Percentiles rank a stretch among this genome's conserved stretches.
These are phyloP conservation scores for Vinca minor DNA, from an alignment of 257 asterid species.

Conservation along the genomic window DNA sequence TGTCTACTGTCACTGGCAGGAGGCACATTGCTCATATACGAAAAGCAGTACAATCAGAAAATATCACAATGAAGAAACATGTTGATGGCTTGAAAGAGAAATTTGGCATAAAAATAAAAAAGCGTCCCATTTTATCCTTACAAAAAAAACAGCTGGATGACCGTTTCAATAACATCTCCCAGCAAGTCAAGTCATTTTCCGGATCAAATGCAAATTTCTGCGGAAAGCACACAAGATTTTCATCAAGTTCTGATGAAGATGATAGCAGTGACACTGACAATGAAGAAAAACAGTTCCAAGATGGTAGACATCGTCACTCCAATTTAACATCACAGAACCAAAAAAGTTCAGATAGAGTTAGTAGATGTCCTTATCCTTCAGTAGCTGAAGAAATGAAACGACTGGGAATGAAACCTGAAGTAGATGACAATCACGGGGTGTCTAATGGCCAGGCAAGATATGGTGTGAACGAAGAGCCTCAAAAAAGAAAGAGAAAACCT, in stretches of 20 bases:
- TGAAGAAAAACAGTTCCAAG: conserved; percentile 29
- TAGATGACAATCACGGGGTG: conserved; percentile 17
- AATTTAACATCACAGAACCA: conserved; percentile 27
- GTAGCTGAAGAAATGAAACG: conserved; percentile 75
- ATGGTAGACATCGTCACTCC: conserved; percentile 19
- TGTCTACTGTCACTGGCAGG: conserved; percentile 38
- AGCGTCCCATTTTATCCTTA: conserved; percentile 44
- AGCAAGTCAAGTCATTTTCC: conserved; percentile 56
- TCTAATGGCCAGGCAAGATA: conserved; percentile 26
- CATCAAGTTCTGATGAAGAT: conserved; percentile 64
- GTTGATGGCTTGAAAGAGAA: conserved; percentile 32
- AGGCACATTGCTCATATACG: conserved; percentile 36
- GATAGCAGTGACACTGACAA: conserved; percentile 33
- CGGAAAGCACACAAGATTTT: conserved; percentile 62
- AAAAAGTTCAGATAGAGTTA: conserved; percentile 41
- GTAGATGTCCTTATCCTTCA: conserved; percentile 93
- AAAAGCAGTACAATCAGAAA: conserved; percentile 43
- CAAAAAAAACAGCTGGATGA: conserved; percentile 62
- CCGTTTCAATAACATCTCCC: conserved; percentile 46
- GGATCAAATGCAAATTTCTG: conserved; percentile 32
- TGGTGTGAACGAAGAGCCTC: conserved; percentile 23
- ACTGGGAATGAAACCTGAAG: conserved; percentile 58
- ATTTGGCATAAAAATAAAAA: conserved; percentile 32
- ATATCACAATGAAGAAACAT: conserved; percentile 32
- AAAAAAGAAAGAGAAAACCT: conserved; percentile 49